Evolutionary conservation across 2,329 filamentous ascomycete genomes (phyloP).

Genomic region (Aspergillus proliferans): DNA sequence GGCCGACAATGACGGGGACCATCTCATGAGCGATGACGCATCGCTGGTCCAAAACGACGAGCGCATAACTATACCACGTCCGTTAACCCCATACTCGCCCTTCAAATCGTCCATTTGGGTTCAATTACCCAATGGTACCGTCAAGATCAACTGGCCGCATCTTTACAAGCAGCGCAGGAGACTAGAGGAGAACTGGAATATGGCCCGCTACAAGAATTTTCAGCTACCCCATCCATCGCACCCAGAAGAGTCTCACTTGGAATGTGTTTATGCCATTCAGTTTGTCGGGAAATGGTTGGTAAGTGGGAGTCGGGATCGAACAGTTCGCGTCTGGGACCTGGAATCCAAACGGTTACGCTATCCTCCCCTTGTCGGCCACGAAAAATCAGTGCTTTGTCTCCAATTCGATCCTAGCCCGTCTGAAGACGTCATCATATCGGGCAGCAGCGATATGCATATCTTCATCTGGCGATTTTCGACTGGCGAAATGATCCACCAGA

Average conservation of each 20-base stretch:
- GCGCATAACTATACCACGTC: not conserved
- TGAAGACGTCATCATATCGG: conserved; percentile 90
- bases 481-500: conserved; percentile 70
- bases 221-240: conserved; percentile 80
- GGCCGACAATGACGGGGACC: conserved; percentile 34
- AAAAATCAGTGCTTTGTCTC: conserved; percentile 82
- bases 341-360: conserved; percentile 70
- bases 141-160: conserved; percentile 81
- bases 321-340: conserved; percentile 85
- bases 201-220: conserved; percentile 75
- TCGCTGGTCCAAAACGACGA: not conserved
- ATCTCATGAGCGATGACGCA: conserved; percentile 39
- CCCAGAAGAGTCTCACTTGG: conserved; percentile 74
- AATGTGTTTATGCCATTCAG: conserved; percentile 94
- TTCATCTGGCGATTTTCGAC: conserved; percentile 94
- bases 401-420: conserved; percentile 86
- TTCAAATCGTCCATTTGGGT: conserved; percentile 28
- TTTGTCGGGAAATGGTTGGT: conserved; percentile 80
- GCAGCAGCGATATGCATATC: conserved; percentile 84
- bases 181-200: conserved; percentile 86
- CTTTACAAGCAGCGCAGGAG: conserved; percentile 81
- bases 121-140: conserved; percentile 26
- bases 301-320: conserved; percentile 84
- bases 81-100: conserved; percentile 13
- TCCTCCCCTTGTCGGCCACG: conserved; percentile 68